Conservation (phyloP, 768 basidiomycete species). For the Phylloporus arenicola region DNA sequence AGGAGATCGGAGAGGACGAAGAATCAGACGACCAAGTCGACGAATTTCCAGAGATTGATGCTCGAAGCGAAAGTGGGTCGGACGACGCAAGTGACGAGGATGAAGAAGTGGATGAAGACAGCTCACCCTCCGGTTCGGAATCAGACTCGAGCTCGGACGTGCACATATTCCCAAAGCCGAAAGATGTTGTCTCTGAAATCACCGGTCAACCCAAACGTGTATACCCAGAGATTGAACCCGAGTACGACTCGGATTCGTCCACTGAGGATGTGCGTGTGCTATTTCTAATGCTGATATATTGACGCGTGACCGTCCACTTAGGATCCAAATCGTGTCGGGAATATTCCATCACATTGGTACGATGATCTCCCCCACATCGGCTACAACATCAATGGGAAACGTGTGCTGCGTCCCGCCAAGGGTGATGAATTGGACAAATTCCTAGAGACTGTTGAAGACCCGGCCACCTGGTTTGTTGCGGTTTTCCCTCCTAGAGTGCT, state of each 20-base stretch:
- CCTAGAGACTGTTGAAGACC: conserved; percentile 87
- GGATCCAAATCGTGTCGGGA: conserved; percentile 92
- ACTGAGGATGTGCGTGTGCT: conserved; percentile 73
- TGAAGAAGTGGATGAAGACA: conserved; percentile 36
- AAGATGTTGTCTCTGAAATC: conserved; percentile 68
- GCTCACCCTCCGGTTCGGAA: conserved; percentile 27
- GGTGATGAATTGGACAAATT: conserved; percentile 98
- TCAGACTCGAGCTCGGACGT: conserved; percentile 42
- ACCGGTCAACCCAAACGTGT: conserved; percentile 81
- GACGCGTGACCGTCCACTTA: conserved; percentile 29
- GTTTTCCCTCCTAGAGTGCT: background rate
- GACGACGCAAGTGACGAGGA: conserved; percentile 32
- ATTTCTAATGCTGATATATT: conserved; percentile 2
- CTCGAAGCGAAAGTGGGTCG: conserved; percentile 39
- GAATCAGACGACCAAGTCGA: conserved; percentile 58
- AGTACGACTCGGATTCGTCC: conserved; percentile 87
- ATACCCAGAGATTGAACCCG: conserved; percentile 85
- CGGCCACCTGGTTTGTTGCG: conserved; percentile 68
- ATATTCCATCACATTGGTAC: conserved; percentile 98
- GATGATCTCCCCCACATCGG: conserved; percentile 99
- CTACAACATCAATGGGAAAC: conserved; percentile 92
- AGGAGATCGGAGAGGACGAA: conserved; percentile 16
- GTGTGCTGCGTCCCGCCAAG: conserved; percentile 86
- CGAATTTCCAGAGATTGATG: conserved; percentile 67
- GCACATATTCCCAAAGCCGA: conserved; percentile 56